These are phyloP conservation scores for Ampelocalamus luodianensis DNA, from an alignment of 176 grass and related monocot species.

Conservation along the genomic window DNA sequence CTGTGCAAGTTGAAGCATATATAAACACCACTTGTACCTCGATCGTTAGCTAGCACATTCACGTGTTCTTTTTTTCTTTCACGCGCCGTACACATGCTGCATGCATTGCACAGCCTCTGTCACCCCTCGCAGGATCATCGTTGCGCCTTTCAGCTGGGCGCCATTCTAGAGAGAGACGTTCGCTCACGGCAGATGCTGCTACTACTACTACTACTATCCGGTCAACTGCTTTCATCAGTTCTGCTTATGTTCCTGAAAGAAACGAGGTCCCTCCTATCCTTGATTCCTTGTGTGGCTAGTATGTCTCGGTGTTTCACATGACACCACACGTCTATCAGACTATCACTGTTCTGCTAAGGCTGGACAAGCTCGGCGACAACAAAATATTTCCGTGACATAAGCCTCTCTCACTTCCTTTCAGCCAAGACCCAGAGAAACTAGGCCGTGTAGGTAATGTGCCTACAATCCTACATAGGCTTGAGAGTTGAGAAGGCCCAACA, in stretches of 20 bases:
- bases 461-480: not conserved
- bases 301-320: not conserved
- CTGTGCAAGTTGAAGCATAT: not conserved
- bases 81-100: not conserved
- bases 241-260: not conserved
- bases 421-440: too few relatives aligned
- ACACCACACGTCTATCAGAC: slow-evolving; percentile 2
- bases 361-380: not conserved
- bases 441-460: too few relatives aligned
- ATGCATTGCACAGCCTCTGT: not conserved
- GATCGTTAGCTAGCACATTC: not conserved
- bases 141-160: not conserved
- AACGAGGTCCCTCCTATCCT: not conserved
- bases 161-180: not conserved
- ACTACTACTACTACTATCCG: too few relatives aligned
- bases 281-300: not conserved
- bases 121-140: not conserved
- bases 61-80: not conserved
- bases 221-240: not conserved
- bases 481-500: not conserved
- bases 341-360: not conserved
- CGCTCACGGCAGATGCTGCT: not conserved
- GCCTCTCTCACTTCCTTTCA: too few relatives aligned
- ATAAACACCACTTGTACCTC: not conserved
- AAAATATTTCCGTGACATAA: not conserved